Evolutionary conservation across 306 rosid species (phyloP).

Genomic region (Prinsepia uniflora): DNA sequence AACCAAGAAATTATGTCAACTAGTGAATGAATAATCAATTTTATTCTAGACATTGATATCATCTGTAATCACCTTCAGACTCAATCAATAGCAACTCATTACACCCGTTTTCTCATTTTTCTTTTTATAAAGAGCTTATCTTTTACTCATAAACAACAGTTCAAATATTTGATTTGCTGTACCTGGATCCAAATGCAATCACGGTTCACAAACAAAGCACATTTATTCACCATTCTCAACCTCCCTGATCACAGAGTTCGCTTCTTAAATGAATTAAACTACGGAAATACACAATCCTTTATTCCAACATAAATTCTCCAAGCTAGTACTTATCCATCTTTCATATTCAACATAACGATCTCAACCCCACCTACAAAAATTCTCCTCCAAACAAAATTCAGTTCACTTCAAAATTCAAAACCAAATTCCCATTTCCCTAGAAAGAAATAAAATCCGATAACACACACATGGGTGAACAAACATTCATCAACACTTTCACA

Average conservation of each 20-base stretch:
- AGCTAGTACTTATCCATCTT: not conserved
- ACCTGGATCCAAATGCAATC: conserved; percentile 11
- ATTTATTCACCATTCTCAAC: conserved; percentile 6
- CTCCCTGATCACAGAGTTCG: not conserved
- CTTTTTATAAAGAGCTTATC: not conserved
- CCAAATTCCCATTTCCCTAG: not conserved
- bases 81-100: not conserved
- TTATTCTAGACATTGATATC: not conserved
- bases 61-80: not conserved
- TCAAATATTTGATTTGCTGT: conserved; percentile 2
- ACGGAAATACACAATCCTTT: not conserved
- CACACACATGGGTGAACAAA: not conserved
- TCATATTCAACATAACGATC: not conserved
- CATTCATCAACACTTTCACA: not conserved
- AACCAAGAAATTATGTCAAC: not conserved
- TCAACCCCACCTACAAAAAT: not conserved
- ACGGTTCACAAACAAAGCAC: conserved; percentile 6
- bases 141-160: not conserved
- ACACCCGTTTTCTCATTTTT: not conserved
- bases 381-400: not conserved
- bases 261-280: not conserved
- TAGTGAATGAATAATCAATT: not conserved
- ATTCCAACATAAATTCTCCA: not conserved
- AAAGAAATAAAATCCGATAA: not conserved
- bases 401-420: not conserved